Base-by-base conservation (phyloP, 2,329 filamentous ascomycete species). In the Aspergillus sp. region DNA sequence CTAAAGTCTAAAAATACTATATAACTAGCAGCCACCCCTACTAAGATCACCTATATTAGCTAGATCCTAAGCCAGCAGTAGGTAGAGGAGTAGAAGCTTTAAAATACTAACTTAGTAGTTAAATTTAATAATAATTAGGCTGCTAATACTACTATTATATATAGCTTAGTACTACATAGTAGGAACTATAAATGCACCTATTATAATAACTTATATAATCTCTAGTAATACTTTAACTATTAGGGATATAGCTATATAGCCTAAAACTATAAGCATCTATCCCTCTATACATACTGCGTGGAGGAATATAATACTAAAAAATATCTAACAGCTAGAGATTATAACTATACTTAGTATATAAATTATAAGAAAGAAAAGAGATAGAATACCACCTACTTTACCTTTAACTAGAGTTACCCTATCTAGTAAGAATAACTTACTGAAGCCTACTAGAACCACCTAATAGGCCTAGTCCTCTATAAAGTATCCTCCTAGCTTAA, bases 161-260 rank as follows among this genome's bases (percentile, higher is more conserved):
- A 27, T 9, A 31, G 38, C 12, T 31, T 40, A 7, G 38, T 31
- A 33, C 2, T 40, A 11, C 6, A 40, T 34, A 19, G 38, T 9
- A 19, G 31, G 12, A 31, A 40, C 8, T 31, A 40, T 19, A 11
- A 28, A n/a, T 40, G 28, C 11, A 28, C 29, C 12, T 40, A 33
- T 30, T 40, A 40, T 27, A 26, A 40, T 27, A 12, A 33, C 10
- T 33, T 26, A 27, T 32, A 33, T 7, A 10, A 11, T 7, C 30
- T 40, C 8, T 26, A 33, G 30, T 31, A 40, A 10, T 40, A 26
- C 39, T 40, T 27, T 19, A 40, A 40, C 39, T 40, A 13, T 26
- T 31, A 40, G 27, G 30, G n/a, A 34, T 40, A 40, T 30, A 11
- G 30, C 13, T 31, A 40, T 31, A 40, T 40, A 26, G 30, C 39